These are phyloP conservation scores for Xylaria sp. DNA, from an alignment of 2,329 filamentous ascomycete genomes.

Conservation along the genomic window DNA sequence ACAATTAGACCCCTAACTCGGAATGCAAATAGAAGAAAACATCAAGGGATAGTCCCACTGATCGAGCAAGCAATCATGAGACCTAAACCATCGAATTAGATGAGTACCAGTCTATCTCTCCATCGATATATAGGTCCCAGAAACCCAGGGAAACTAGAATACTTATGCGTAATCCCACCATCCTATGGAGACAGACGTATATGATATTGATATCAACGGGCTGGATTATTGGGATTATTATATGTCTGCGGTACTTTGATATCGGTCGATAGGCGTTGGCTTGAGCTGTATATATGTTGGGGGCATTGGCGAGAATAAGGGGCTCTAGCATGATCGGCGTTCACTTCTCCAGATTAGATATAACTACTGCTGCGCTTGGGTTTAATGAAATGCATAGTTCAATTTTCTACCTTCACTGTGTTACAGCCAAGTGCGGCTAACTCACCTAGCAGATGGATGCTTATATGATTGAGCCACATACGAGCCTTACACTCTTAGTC, in stretches of 20 bases:
- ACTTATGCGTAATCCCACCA: no score
- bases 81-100: neutral
- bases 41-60: neutral
- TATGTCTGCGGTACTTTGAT: neutral
- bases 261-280: slow-evolving; percentile 4
- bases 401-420: neutral
- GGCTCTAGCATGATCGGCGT: neutral
- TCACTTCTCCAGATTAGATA: neutral
- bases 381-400: neutral
- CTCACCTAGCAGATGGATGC: neutral
- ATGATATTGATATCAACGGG: neutral
- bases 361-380: neutral
- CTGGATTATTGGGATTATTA: neutral
- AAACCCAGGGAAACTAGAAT: neutral
- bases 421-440: neutral
- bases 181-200: neutral
- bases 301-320: neutral
- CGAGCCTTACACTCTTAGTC: neutral
- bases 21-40: neutral
- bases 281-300: neutral
- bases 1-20: neutral
- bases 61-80: neutral
- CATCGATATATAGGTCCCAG: neutral
- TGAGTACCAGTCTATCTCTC: neutral
- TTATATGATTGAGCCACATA: neutral